These are phyloP conservation scores for Protomyces pachydermus DNA, from an alignment of 1,139 yeast species.

Conservation along the genomic window DNA sequence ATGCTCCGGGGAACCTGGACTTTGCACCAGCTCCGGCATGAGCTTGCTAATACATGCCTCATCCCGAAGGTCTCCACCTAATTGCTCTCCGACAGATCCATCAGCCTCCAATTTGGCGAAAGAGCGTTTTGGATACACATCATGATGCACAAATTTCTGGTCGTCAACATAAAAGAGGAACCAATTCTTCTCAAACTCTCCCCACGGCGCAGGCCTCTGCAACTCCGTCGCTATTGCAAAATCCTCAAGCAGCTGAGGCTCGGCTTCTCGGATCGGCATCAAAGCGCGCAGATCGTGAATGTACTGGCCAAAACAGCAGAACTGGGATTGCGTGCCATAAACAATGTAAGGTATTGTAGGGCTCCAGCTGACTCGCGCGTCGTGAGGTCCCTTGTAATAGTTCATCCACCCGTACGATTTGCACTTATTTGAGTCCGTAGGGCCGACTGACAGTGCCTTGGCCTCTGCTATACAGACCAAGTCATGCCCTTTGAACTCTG, in stretches of 20 bases:
- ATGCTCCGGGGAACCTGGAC: not conserved
- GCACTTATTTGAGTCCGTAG: constrained; percentile 1
- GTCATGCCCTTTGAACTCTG: constrained; percentile 1
- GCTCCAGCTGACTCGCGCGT: constrained; percentile 17
- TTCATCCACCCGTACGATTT: not conserved
- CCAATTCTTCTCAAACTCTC: constrained; percentile 15
- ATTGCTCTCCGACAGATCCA: constrained; percentile 13
- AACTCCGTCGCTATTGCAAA: constrained; percentile 3
- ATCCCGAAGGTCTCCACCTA: constrained; percentile 1
- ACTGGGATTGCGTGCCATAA: constrained; percentile 11
- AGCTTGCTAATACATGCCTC: not conserved
- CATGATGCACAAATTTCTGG: constrained; percentile 11
- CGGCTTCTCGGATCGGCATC: not conserved
- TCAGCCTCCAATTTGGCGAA: constrained; percentile 14
- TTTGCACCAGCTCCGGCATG: constrained; percentile 6
- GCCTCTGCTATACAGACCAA: constrained; percentile 4
- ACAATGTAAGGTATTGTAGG: constrained; percentile 5
- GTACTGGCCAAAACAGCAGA: constrained; percentile 16
- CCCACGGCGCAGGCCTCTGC: constrained; percentile 14
- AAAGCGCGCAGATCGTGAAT: constrained; percentile 9
- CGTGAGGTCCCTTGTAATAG: constrained; percentile 14
- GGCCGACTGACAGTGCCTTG: not conserved
- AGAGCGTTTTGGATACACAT: constrained; percentile 3
- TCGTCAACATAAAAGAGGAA: constrained; percentile 13
- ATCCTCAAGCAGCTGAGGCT: not conserved